Conservation (phyloP, 2,329 filamentous ascomycete genomes). For the Epichloe glyceriae region DNA sequence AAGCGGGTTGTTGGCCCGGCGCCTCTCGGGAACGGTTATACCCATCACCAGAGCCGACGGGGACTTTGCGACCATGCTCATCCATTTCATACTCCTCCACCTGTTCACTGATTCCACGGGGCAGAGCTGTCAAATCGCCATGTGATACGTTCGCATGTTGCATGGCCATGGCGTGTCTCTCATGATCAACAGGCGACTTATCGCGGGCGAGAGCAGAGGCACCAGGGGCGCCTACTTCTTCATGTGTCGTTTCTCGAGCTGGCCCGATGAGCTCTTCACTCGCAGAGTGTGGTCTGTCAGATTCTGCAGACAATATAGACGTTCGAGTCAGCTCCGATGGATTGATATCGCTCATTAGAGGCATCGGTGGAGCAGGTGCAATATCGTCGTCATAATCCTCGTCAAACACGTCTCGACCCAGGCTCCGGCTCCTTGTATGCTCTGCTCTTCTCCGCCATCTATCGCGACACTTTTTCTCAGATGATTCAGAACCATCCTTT, state of each 20-base stretch:
- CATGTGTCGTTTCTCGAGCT: constrained; percentile 46
- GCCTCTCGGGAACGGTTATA: constrained; percentile 19
- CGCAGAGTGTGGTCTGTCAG: constrained; percentile 58
- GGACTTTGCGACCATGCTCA: constrained; percentile 29
- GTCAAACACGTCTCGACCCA: constrained; percentile 30
- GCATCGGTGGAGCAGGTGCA: constrained; percentile 62
- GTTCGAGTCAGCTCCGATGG: constrained; percentile 78
- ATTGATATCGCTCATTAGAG: constrained; percentile 73
- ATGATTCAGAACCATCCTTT: constrained; percentile 28
- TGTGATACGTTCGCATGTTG: constrained; percentile 53
- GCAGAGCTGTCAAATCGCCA: constrained; percentile 42
- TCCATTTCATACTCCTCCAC: constrained; percentile 36
- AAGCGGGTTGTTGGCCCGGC: constrained; percentile 20
- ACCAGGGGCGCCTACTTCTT: constrained; percentile 44
- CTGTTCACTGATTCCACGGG: constrained; percentile 32
- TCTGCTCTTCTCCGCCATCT: constrained; percentile 40
- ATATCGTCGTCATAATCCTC: constrained; percentile 37
- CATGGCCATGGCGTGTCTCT: constrained; percentile 49
- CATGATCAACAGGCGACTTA: constrained; percentile 34
- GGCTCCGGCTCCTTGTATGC: constrained; percentile 29
- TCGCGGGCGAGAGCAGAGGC: constrained; percentile 52
- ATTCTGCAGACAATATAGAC: constrained; percentile 73
- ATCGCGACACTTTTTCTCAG: constrained; percentile 38
- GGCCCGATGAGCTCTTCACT: constrained; percentile 41
- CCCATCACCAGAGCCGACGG: constrained; percentile 31